Conservation (phyloP, 2,329 filamentous ascomycete genomes). For the Pestalotiopsis sp. region DNA sequence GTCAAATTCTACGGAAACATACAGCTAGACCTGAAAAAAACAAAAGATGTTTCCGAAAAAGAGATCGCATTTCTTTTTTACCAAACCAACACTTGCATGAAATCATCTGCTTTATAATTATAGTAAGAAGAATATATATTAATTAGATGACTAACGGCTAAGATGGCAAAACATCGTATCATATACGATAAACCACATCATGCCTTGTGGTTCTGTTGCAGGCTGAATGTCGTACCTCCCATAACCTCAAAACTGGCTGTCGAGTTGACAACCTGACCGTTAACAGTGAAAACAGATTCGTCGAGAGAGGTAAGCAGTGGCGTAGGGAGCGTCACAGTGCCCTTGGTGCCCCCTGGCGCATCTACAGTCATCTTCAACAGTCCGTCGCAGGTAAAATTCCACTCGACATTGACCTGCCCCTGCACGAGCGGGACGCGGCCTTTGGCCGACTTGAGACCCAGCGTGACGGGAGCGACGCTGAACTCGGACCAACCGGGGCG, state of each 20-base stretch:
- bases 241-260: neutral
- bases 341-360: neutral
- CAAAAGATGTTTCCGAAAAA: no score
- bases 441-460: constrained; percentile 1
- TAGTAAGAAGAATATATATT: neutral
- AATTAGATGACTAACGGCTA: neutral
- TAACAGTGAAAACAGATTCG: neutral
- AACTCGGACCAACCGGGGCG: constrained; percentile 25
- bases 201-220: neutral
- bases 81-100: no score
- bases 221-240: neutral
- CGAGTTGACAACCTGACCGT: neutral
- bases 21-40: no score
- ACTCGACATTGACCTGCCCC: neutral
- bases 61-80: no score
- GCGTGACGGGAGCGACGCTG: constrained; percentile 2
- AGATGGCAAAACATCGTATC: neutral
- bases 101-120: no score
- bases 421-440: neutral
- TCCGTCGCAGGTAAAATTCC: constrained; percentile 2
- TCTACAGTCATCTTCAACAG: neutral
- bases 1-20: no score
- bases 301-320: neutral
- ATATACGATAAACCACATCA: neutral
- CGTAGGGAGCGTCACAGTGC: neutral